Base-by-base conservation (phyloP, 75 land plant species). In the Cryptomeria japonica region DNA sequence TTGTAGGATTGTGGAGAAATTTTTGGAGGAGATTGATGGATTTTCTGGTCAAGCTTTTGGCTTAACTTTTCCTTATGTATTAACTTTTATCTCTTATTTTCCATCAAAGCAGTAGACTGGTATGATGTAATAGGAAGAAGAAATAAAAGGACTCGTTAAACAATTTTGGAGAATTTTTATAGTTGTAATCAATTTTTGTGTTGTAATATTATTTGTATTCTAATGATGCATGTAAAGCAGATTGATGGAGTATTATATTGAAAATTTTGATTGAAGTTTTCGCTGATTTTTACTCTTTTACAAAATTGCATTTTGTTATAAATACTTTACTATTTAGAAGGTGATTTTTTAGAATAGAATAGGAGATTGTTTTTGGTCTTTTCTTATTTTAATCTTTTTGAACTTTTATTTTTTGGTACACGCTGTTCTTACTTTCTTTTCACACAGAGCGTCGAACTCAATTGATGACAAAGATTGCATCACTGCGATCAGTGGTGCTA, bases 401-500 rank as follows among this genome's bases (percentile, higher is more conserved):
- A 82, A 46, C 44, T 82, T 42, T n/a, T 82, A 46, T 44, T 82
- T 82, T 82, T 46, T 31, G n/a, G 32, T 82, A 5, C 25, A 11
- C 42, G n/a, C 49, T 82, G 84, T 44, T 82, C 15, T 44, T 79
- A 79, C 46, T 79, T 41, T 79, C 46, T 79, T 39, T 16, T 72
- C 68, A 55, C 89, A 86, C 93, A 97, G 99, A 92, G 44, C 88
- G 87, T 32, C 90, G 87, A 41, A 89, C 93, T 39, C 92, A 96
- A 53, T 86, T 97, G 89, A 85, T 98, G 90, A 95, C 95, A 32
- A 95, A 93, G 86, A 28, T 98, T 89, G 99, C 99, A 80, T 97
- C 97, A 86, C 84, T 98, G n/a, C 95, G 99, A 89, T 95, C 95
- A 89, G 97, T 97, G 25, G 97, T 98, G n/a, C 87, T 97, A 36